Conservation (phyloP, 805 yeast species). For the Yarrowia sp. region DNA sequence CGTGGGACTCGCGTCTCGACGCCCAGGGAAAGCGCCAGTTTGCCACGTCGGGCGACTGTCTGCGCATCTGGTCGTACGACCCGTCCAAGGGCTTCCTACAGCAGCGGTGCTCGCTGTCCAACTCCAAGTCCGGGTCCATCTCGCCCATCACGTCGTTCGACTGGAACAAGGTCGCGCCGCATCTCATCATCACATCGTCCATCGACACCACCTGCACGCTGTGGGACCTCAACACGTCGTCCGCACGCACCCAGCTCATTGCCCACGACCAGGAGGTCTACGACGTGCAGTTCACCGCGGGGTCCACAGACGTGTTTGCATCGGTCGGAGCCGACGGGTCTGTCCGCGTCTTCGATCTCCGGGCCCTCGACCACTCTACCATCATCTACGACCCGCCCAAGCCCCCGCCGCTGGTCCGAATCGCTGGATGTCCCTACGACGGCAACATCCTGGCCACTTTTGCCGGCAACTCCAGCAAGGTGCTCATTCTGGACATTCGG, state of each 20-base stretch:
- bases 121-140: slow-evolving; percentile 46
- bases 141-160: slow-evolving; percentile 95
- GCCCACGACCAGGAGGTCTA: slow-evolving; percentile 96
- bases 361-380: slow-evolving; percentile 89
- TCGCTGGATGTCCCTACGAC: slow-evolving; percentile 77
- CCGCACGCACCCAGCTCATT: slow-evolving; percentile 86
- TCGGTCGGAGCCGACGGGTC: slow-evolving; percentile 96
- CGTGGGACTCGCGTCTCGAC: slow-evolving; percentile 55
- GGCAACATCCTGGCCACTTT: slow-evolving; percentile 81
- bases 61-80: slow-evolving; percentile 60
- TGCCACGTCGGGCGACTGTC: slow-evolving; percentile 69
- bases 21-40: slow-evolving; percentile 49
- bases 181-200: slow-evolving; percentile 73
- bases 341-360: slow-evolving; percentile 83
- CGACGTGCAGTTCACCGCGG: slow-evolving; percentile 81
- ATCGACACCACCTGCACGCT: slow-evolving; percentile 96
- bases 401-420: slow-evolving; percentile 62
- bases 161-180: slow-evolving; percentile 77
- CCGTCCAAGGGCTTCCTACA: slow-evolving; percentile 38
- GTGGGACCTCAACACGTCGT: slow-evolving; percentile 75
- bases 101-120: slow-evolving; percentile 45
- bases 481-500: slow-evolving; percentile 77
- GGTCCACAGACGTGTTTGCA: slow-evolving; percentile 74
- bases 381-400: slow-evolving; percentile 72
- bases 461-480: slow-evolving; percentile 63